Percentiles rank a stretch among this genome's conserved stretches.
Evolutionary conservation across 2,329 filamentous ascomycete genomes (phyloP).

Genomic region (Diplodia mutila): DNA sequence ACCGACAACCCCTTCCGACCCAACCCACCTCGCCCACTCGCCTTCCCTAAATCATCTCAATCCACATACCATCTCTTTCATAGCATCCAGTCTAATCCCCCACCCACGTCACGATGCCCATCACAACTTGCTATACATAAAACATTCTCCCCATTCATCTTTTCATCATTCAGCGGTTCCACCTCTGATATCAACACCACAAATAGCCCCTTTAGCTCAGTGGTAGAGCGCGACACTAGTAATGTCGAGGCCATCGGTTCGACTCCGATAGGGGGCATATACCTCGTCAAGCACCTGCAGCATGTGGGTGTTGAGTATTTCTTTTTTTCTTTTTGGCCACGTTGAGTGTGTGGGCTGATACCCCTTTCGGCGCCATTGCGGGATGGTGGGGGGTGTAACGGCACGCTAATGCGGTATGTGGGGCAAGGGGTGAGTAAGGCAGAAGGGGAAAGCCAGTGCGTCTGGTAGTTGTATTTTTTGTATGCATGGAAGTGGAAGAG

Average conservation of each 20-base stretch:
- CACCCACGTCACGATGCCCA: too few species aligned
- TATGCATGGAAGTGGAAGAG: not conserved
- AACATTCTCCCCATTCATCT: fast-evolving
- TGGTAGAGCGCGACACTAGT: conserved; percentile 27
- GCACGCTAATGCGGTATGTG: not conserved
- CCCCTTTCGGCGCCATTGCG: not conserved
- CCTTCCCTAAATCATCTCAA: too few species aligned
- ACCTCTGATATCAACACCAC: not conserved
- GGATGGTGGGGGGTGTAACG: not conserved
- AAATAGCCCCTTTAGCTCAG: conserved; percentile 25
- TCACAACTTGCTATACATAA: not conserved
- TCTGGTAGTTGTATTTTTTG: not conserved
- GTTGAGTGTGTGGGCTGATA: not conserved
- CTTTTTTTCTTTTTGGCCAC: not conserved
- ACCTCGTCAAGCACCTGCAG: not conserved
- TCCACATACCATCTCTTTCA: too few species aligned
- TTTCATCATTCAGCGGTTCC: not conserved
- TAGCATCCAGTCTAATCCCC: too few species aligned
- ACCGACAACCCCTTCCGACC: too few species aligned
- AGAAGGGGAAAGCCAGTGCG: not conserved
- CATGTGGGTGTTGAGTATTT: not conserved
- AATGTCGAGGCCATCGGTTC: conserved; percentile 27
- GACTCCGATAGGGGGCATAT: conserved; percentile 25
- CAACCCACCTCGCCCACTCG: too few species aligned
- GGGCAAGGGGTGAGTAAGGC: not conserved